phyloP scores from a whole-genome alignment of 257 asterid species.

The Scutellaria barbata region DNA sequence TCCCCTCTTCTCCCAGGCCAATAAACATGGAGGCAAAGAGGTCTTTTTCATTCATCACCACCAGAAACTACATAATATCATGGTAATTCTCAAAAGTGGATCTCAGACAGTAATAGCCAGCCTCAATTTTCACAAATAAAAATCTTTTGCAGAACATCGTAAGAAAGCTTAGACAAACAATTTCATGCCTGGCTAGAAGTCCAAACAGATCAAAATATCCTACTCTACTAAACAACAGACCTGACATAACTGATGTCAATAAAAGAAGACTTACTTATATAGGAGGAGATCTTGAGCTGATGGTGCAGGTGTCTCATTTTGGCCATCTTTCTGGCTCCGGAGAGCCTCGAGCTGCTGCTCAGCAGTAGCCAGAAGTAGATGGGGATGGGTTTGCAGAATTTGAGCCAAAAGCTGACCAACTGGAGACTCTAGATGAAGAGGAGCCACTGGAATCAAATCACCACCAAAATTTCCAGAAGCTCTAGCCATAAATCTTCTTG shows the following conservation, averaged over 20 bases:
- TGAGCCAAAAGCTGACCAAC: slow-evolving; percentile 83
- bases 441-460: slow-evolving; percentile 67
- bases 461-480: slow-evolving; percentile 65
- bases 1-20: background rate
- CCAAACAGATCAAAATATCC: slow-evolving; percentile 19
- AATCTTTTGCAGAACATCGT: slow-evolving; percentile 2
- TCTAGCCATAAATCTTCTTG: slow-evolving; percentile 57
- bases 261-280: slow-evolving; percentile 59
- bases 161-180: background rate
- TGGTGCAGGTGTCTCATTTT: slow-evolving; percentile 49
- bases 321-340: slow-evolving; percentile 65
- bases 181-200: background rate
- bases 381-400: slow-evolving; percentile 75
- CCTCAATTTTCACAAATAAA: background rate
- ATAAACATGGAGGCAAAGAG: background rate
- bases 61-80: background rate
- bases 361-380: slow-evolving; percentile 72
- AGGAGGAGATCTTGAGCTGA: slow-evolving; percentile 71
- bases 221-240: background rate
- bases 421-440: slow-evolving; percentile 82
- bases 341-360: slow-evolving; percentile 95
- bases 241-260: background rate
- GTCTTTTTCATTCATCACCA: background rate
- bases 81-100: slow-evolving; percentile 2
- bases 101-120: background rate